Evolutionary conservation across 2,329 filamentous ascomycete genomes (phyloP).

Genomic region (Calonectria henricotiae): DNA sequence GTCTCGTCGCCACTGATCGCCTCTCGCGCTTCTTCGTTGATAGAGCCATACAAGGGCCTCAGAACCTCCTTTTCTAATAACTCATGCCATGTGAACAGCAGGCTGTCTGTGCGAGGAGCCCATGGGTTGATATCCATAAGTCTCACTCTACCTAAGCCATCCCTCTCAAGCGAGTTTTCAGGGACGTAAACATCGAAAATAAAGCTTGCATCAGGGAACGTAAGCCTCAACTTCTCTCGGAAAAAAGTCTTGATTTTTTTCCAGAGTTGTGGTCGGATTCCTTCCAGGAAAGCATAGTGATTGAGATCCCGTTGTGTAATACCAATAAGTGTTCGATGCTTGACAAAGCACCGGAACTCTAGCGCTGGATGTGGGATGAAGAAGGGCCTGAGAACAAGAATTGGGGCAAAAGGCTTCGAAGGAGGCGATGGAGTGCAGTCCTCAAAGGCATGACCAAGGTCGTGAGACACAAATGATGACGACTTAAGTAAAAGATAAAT

Average conservation of each 20-base stretch:
- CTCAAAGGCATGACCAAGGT: conserved; percentile 94
- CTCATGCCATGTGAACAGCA: conserved; percentile 93
- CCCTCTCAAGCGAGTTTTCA: conserved; percentile 69
- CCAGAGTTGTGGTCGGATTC: conserved; percentile 76
- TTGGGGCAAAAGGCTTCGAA: conserved; percentile 75
- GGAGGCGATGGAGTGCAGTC: conserved; percentile 67
- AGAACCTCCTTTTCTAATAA: conserved; percentile 81
- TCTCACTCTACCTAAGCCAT: conserved; percentile 82
- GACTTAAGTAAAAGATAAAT: conserved; percentile 95
- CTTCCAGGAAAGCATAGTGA: conserved; percentile 85
- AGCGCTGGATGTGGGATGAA: conserved; percentile 91
- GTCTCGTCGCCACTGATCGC: conserved; percentile 59
- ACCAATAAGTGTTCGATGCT: conserved; percentile 83
- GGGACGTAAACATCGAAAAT: conserved; percentile 95
- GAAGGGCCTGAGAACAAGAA: conserved; percentile 90
- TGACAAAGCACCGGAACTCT: conserved; percentile 97
- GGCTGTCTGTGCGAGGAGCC: conserved; percentile 89
- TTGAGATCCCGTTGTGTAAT: conserved; percentile 93
- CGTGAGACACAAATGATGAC: conserved; percentile 94
- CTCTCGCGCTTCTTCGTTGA: conserved; percentile 51
- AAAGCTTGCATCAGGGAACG: conserved; percentile 88
- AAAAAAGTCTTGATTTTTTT: conserved; percentile 85
- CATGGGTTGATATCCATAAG: conserved; percentile 97
- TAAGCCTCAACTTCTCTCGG: conserved; percentile 78
- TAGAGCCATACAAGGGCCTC: conserved; percentile 69